These are phyloP conservation scores for Cyanidium caldarium DNA, from an alignment of 23 red algal species.

Conservation along the genomic window DNA sequence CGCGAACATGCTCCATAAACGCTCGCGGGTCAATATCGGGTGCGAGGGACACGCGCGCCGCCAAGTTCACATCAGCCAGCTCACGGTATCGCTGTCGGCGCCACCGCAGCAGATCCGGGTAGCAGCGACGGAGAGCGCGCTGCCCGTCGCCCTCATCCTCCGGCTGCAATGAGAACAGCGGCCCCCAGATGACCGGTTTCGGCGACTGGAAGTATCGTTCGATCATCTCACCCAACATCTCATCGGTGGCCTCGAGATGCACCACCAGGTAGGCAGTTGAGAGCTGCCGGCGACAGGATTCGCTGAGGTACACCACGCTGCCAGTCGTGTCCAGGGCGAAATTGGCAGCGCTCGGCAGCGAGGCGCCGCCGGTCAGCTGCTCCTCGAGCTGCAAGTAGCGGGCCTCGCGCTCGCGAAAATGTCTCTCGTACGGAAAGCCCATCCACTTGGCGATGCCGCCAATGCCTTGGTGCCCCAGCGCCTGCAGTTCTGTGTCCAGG, in stretches of 20 bases:
- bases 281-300: slow-evolving; percentile 11
- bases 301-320: slow-evolving; percentile 72
- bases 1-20: slow-evolving; percentile 32
- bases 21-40: slow-evolving; percentile 11
- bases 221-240: slow-evolving; percentile 72
- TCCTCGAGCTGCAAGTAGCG: slow-evolving; percentile 70
- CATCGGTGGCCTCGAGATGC: slow-evolving; percentile 74
- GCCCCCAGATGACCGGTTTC: slow-evolving; percentile 96
- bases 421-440: slow-evolving; percentile 71
- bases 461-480: slow-evolving; percentile 43
- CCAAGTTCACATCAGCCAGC: slow-evolving; percentile 57
- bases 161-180: slow-evolving; percentile 1
- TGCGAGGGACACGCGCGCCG: slow-evolving; percentile 31
- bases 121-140: slow-evolving; percentile 58
- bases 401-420: slow-evolving; percentile 31
- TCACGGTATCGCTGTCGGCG: slow-evolving; percentile 39
- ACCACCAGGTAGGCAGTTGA: slow-evolving; percentile 41
- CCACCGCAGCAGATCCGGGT: slow-evolving; percentile 59
- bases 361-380: slow-evolving; percentile 31
- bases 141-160: slow-evolving; percentile 23
- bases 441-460: slow-evolving; percentile 92
- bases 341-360: background rate
- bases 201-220: slow-evolving; percentile 68
- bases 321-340: slow-evolving; percentile 86
- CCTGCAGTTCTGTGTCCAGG: slow-evolving; percentile 19